Conservation (phyloP, 345 rosid genomes). For the Populus pruinosa region DNA sequence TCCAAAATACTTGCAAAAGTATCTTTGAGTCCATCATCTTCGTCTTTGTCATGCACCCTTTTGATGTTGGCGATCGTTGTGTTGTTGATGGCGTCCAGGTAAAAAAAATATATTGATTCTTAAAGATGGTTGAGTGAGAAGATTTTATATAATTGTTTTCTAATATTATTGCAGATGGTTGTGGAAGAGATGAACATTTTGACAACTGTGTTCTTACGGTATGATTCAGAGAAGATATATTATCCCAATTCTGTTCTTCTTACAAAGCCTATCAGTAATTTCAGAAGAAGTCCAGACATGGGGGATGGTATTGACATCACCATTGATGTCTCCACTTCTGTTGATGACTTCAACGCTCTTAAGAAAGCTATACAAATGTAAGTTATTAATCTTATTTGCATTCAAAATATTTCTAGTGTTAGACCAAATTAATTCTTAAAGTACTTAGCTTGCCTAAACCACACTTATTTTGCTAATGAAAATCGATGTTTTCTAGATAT, state of each 20-base stretch:
- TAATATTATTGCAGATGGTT: conserved; percentile 46
- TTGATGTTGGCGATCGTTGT: conserved; percentile 81
- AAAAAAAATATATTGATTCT: background rate
- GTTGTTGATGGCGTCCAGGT: conserved; percentile 81
- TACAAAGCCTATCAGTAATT: conserved; percentile 59
- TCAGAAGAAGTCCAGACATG: conserved; percentile 60
- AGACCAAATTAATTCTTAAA: too few relatives aligned
- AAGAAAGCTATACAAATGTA: conserved; percentile 52
- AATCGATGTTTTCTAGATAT: too few relatives aligned
- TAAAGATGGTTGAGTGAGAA: background rate
- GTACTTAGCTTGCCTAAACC: background rate
- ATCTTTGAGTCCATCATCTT: conserved; percentile 75
- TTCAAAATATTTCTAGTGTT: too few relatives aligned
- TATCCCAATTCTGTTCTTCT: conserved; percentile 68
- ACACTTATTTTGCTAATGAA: too few relatives aligned
- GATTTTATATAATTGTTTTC: background rate
- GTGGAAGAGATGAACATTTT: conserved; percentile 93
- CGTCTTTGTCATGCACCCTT: conserved; percentile 81
- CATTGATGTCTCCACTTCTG: conserved; percentile 44
- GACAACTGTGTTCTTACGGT: conserved; percentile 66
- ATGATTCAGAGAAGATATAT: conserved; percentile 78
- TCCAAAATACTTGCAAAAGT: conserved; percentile 79
- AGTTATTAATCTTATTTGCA: background rate
- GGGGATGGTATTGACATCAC: conserved; percentile 45
- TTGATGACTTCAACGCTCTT: conserved; percentile 46